Evolutionary conservation across 345 rosid species (phyloP).

Genomic region (Euphorbia tirucalli): DNA sequence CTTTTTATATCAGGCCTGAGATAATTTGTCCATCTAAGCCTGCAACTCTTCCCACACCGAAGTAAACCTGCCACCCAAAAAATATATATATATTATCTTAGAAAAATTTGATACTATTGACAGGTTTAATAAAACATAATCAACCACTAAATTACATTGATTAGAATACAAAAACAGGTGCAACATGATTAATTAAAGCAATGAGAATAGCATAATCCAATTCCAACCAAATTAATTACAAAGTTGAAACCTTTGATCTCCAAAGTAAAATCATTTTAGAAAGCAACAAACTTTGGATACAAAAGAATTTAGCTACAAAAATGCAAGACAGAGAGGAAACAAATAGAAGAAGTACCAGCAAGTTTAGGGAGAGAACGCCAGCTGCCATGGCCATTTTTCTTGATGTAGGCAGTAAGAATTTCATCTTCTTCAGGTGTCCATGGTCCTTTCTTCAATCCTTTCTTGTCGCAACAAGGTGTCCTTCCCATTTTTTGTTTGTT

Average conservation of each 20-base stretch:
- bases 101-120: too few species aligned
- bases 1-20: constrained; percentile 93
- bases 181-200: too few species aligned
- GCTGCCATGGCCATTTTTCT: constrained; percentile 37
- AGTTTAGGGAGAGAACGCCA: constrained; percentile 40
- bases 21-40: constrained; percentile 96
- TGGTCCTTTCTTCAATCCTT: constrained; percentile 39
- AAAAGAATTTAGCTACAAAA: too few species aligned
- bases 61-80: constrained; percentile 56
- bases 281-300: background rate
- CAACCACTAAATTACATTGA: background rate
- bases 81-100: too few species aligned
- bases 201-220: too few species aligned
- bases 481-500: constrained; percentile 23
- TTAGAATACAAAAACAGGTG: background rate
- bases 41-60: constrained; percentile 96
- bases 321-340: too few species aligned
- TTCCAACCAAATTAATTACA: too few species aligned
- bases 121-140: background rate
- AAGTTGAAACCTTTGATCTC: too few species aligned
- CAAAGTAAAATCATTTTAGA: too few species aligned
- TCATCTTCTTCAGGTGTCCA: constrained; percentile 39
- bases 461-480: constrained; percentile 38
- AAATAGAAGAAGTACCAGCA: constrained; percentile 15
- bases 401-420: constrained; percentile 28